phyloP scores from a whole-genome alignment of 2,329 filamentous ascomycete genomes.

The Rachicladosporium sp. region DNA sequence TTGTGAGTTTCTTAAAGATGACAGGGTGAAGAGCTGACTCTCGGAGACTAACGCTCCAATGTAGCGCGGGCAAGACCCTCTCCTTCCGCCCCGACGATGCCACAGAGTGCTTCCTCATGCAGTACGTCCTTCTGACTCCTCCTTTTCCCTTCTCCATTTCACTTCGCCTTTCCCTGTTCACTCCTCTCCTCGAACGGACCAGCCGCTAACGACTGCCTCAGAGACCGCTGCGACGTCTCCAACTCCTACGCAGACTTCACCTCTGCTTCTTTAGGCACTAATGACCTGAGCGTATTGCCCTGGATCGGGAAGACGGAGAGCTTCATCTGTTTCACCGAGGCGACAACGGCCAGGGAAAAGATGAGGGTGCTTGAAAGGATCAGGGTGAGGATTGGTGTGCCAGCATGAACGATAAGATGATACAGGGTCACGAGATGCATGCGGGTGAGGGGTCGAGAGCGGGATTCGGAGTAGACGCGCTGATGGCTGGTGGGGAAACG shows the following conservation, averaged over 20 bases:
- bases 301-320: slow-evolving; percentile 15
- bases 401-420: too few species aligned
- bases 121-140: slow-evolving; percentile 9
- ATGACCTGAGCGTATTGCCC: slow-evolving; percentile 10
- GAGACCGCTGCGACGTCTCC: slow-evolving; percentile 2
- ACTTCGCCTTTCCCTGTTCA: too few species aligned
- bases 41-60: neutral
- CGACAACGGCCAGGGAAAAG: too few species aligned
- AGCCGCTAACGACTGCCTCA: neutral
- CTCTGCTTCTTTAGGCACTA: slow-evolving; percentile 3
- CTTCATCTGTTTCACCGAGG: slow-evolving; percentile 16
- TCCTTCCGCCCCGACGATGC: slow-evolving; percentile 14
- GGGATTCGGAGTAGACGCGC: too few species aligned
- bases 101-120: slow-evolving; percentile 20
- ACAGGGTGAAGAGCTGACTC: neutral
- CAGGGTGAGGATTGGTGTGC: too few species aligned
- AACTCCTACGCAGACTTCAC: slow-evolving; percentile 1
- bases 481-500: too few species aligned
- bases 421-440: too few species aligned
- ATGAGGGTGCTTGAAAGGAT: too few species aligned
- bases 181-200: too few species aligned
- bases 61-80: slow-evolving; percentile 12
- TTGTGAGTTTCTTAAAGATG: slow-evolving; percentile 12
- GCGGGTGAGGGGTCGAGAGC: too few species aligned
- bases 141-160: neutral